Conservation (phyloP, 495 filamentous ascomycete species). For the Mytilinidion resinicola region DNA sequence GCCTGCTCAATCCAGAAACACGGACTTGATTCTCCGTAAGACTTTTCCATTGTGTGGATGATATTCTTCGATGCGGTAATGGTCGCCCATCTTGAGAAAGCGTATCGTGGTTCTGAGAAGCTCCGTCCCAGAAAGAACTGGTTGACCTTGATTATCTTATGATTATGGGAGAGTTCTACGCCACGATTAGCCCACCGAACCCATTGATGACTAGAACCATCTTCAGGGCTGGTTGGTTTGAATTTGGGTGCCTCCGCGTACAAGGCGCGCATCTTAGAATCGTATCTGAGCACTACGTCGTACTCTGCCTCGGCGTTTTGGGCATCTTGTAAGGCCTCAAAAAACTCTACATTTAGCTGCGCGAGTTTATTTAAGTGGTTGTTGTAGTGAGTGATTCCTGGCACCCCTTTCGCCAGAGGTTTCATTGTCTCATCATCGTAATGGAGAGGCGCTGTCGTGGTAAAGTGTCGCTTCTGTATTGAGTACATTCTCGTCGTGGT, state of each 20-base stretch:
- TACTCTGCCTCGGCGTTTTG: slow-evolving; percentile 37
- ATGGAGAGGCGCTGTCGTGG: slow-evolving; percentile 38
- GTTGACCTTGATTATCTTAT: slow-evolving; percentile 51
- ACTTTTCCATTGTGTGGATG: slow-evolving; percentile 38
- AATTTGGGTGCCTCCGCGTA: slow-evolving; percentile 8
- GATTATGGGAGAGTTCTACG: slow-evolving; percentile 41
- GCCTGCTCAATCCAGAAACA: slow-evolving; percentile 46
- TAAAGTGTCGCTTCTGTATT: slow-evolving; percentile 41
- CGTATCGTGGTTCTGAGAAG: slow-evolving; percentile 39
- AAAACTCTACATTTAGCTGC: slow-evolving; percentile 38
- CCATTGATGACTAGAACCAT: slow-evolving; percentile 34
- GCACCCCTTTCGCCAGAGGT: slow-evolving; percentile 31
- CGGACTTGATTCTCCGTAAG: slow-evolving; percentile 33
- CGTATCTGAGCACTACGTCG: slow-evolving; percentile 40
- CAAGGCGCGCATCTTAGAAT: slow-evolving; percentile 41
- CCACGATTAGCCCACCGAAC: slow-evolving; percentile 42
- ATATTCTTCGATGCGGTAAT: slow-evolving; percentile 44
- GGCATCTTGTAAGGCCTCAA: slow-evolving; percentile 39
- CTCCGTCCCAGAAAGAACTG: slow-evolving; percentile 42
- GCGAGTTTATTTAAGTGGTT: slow-evolving; percentile 40
- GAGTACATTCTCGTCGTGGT: slow-evolving; percentile 45
- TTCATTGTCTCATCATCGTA: slow-evolving; percentile 39
- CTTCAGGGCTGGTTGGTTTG: slow-evolving; percentile 34
- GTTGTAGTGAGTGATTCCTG: slow-evolving; percentile 40
- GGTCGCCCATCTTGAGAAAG: slow-evolving; percentile 42